Evolutionary conservation across 805 yeast genomes (phyloP), one percentile per base, ranked within the genome.

Genomic region (Saccharomyces kudriavzevii): DNA sequence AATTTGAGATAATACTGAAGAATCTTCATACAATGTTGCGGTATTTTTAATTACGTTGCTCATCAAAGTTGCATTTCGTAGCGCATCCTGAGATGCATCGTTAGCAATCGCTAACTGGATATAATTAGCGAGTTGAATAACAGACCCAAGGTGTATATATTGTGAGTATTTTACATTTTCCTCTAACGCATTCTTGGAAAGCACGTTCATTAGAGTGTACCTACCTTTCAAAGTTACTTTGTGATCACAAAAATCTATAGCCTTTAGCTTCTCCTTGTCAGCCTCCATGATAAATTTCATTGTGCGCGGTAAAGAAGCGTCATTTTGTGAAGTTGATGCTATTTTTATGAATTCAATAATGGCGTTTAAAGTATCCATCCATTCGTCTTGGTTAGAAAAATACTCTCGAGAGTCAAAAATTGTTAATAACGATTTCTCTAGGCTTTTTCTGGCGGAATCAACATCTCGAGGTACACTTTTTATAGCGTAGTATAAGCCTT

Each of bases 401-500:
- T 31, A 20, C 2, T 35, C 11, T 30, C 52, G 51, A 3, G 54
- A 46, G 13, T 51, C 46, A 1, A 54, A 51, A 14, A 59, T 28
- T 5, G 30, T 45, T 5, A 52, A 25, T 9, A 58, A 40, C 5
- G 58, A 54, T 3, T 48, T 30, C 8, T 56, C 60, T 17, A 57
- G 40, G 22, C 29, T 49, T 5, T 49, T 27, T 8, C 20, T 24
- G 29, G 56, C 52, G 22, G 14, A n/a, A 17, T 2, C 17, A 14
- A 48, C 51, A 20, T 51, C 51, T 14, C 24, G 26, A 2, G 73
- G 74, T 4, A 81, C 60, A 4, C 65, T 63, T 58, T 80, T 83
- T 55, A 86, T 69, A 1, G 80, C 64, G 3, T 73, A 71, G 62
- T 85, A 89, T 2, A 84, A 67, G 2, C 74, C 70, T 47, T 77